Evolutionary conservation across 2,329 filamentous ascomycete species (phyloP), one percentile per base, ranked within the genome.

Genomic region (Xylaria sp.): DNA sequence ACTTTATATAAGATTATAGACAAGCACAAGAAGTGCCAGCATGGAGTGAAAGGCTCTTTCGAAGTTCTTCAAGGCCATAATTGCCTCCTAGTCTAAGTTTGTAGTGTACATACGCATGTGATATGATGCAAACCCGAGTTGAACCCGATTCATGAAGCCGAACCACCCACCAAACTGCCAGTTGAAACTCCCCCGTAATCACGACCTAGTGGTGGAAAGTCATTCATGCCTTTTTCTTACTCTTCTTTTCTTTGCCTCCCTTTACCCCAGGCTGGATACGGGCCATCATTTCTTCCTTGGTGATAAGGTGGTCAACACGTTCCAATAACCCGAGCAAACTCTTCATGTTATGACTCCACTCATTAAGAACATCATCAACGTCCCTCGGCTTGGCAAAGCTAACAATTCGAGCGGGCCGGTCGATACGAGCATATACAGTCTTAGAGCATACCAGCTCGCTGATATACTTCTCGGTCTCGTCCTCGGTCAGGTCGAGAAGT

Each of bases 261-360:
- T 83, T 81, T 42, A 82, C 83, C 6, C 79, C 85, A 5, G 93
- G 93, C 81, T 96, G 91, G 77, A 99, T 98, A 68, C 94, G 88
- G 48, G 96, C 96, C 96, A 99, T 99, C 96, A 99, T 99, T 86
- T 99, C 96, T 83, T 99, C 96, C 87, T 98, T 98, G 64, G 97
- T 99, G 78, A 99, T 99, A 77, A 99, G 86, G 81, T 99, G 96
- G 79, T 99, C 96, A 70, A 99, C 97, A 71, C 94, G 88, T 86
- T 97, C 94, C 78, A 97, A 79, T 64, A 95, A 83, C 12, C 93
- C 93, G 73, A 97, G 83, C 76, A 97, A 82, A 78, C 91, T 94
- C 91, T 96, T 97, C 93, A 97, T 98, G 82, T 98, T 97, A 77
- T 93, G 91, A 80, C 94, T 97, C 96, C 96, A 99, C 83, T 99